Conservation (phyloP, 805 yeast genomes). For the Ogataea allantospora region DNA sequence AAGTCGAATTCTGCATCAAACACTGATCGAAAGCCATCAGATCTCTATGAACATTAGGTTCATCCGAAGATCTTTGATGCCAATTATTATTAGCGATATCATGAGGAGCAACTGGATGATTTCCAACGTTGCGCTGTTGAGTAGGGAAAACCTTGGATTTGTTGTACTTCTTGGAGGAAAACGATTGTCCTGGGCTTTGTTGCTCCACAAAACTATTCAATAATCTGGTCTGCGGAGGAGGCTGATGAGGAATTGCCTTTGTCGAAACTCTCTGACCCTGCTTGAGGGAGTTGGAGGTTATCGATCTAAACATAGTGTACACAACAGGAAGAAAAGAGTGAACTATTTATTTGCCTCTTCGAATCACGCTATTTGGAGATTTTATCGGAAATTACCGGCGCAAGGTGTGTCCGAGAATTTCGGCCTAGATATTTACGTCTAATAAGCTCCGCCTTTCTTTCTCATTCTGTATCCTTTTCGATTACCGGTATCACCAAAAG, state of each 20-base stretch:
- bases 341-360: slow-evolving; percentile 7
- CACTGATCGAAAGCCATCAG: slow-evolving; percentile 52
- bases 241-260: slow-evolving; percentile 33
- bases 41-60: slow-evolving; percentile 45
- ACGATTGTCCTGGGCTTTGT: slow-evolving; percentile 12
- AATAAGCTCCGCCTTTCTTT: slow-evolving; percentile 5
- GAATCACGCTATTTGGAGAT: slow-evolving; percentile 9
- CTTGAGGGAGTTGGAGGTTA: slow-evolving; percentile 30
- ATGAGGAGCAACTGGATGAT: slow-evolving; percentile 11
- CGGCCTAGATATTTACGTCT: slow-evolving; percentile 1
- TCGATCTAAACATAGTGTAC: slow-evolving; percentile 29
- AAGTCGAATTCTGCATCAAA: slow-evolving; percentile 35
- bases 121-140: slow-evolving; percentile 13
- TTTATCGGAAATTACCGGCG: slow-evolving; percentile 14
- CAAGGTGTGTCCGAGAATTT: slow-evolving; percentile 6
- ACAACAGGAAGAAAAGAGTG: not conserved
- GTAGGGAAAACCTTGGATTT: slow-evolving; percentile 4
- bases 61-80: slow-evolving; percentile 22
- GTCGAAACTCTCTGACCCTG: slow-evolving; percentile 35
- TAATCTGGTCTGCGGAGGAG: slow-evolving; percentile 24
- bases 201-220: slow-evolving; percentile 25
- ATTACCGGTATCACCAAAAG: slow-evolving; percentile 6
- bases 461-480: slow-evolving; percentile 5
- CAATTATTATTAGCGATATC: slow-evolving; percentile 12
- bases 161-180: slow-evolving; percentile 6